A percentile compares a stretch with the other conserved stretches of the same genome.
phyloP scores from a whole-genome alignment of 768 basidiomycete genomes.

The Collybiopsis confluens region DNA sequence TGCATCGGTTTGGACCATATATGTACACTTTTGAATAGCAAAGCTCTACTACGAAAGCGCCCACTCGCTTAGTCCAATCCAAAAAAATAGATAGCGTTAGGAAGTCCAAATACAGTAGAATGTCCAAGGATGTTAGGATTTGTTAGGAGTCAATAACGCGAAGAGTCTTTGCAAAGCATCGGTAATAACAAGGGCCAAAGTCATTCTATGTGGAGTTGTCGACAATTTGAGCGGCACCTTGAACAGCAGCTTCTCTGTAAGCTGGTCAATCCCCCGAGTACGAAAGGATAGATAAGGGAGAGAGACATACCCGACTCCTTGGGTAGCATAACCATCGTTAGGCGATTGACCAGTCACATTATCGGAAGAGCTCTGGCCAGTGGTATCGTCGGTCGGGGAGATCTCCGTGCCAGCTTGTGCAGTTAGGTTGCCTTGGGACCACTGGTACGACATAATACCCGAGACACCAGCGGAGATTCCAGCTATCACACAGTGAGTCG shows the following conservation, averaged over 20 bases:
- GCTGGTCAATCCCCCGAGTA: not conserved
- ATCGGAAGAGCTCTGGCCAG: slow-evolving; percentile 22
- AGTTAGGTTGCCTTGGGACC: slow-evolving; percentile 52
- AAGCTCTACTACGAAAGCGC: too few species aligned
- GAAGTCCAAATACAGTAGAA: not conserved
- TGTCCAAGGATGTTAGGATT: not conserved
- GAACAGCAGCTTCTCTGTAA: slow-evolving; percentile 24
- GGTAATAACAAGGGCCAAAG: not conserved
- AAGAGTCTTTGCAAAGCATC: not conserved
- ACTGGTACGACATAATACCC: slow-evolving; percentile 52
- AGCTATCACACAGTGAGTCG: slow-evolving; percentile 23
- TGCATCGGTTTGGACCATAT: too few species aligned
- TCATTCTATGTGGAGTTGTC: slow-evolving; percentile 16
- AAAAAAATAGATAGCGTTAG: not conserved
- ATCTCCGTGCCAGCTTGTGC: slow-evolving; percentile 43
- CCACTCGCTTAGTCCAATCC: too few species aligned
- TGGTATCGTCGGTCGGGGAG: slow-evolving; percentile 27
- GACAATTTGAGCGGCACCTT: slow-evolving; percentile 31
- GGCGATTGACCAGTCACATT: slow-evolving; percentile 49
- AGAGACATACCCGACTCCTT: slow-evolving; percentile 33
- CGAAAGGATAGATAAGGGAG: not conserved
- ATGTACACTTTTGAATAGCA: too few species aligned
- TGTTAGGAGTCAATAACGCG: not conserved
- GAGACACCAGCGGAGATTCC: slow-evolving; percentile 36
- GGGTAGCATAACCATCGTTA: slow-evolving; percentile 58